phyloP scores from a whole-genome alignment of 1,284 basidiomycete genomes.

The Gomphus sp. region DNA sequence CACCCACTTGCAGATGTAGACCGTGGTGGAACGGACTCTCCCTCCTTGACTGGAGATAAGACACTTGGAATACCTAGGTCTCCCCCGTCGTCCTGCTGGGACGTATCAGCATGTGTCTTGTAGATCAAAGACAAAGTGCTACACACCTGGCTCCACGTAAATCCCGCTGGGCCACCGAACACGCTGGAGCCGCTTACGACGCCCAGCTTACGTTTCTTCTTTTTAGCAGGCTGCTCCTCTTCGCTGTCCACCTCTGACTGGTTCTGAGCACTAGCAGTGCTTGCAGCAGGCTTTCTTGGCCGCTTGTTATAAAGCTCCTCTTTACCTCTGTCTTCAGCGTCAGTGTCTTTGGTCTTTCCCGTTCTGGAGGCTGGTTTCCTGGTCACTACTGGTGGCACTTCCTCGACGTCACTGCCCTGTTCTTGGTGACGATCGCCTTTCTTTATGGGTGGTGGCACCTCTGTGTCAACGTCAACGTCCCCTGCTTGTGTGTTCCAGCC shows the following conservation, averaged over 20 bases:
- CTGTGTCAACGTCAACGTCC: not conserved
- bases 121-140: not conserved
- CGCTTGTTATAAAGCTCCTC: not conserved
- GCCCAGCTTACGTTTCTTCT: slow-evolving; percentile 53
- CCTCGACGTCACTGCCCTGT: not conserved
- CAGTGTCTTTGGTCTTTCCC: not conserved
- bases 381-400: not conserved
- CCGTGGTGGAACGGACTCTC: slow-evolving; percentile 37
- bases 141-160: slow-evolving; percentile 23
- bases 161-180: not conserved
- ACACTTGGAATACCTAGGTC: slow-evolving; percentile 50
- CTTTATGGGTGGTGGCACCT: not conserved
- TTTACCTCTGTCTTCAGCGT: not conserved
- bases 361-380: not conserved
- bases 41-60: slow-evolving; percentile 54
- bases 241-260: slow-evolving; percentile 18
- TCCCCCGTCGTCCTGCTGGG: slow-evolving; percentile 19
- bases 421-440: not conserved
- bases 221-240: slow-evolving; percentile 30
- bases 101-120: not conserved
- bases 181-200: slow-evolving; percentile 27
- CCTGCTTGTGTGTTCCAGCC: not conserved
- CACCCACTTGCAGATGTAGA: slow-evolving; percentile 16
- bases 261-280: not conserved
- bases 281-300: slow-evolving; percentile 3